Evolutionary conservation across 2,329 filamentous ascomycete species (phyloP).

Genomic region (Setomelanomma holmii): DNA sequence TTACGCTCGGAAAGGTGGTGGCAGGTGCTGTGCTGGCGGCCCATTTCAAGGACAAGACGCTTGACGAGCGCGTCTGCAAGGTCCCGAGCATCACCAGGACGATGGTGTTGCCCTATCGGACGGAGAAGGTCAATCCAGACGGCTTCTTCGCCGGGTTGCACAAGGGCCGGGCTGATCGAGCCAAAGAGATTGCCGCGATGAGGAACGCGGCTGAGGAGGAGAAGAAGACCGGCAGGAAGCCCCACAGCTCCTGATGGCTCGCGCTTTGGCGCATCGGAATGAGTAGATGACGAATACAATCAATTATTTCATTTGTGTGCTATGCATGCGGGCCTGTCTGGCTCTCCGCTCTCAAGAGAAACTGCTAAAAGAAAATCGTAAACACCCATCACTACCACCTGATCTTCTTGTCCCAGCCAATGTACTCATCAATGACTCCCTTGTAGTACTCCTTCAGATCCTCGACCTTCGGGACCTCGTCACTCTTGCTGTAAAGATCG

Average conservation of each 20-base stretch:
- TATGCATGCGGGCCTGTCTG: slow-evolving; percentile 17
- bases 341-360: slow-evolving; percentile 12
- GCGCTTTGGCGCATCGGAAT: not conserved
- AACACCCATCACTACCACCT: slow-evolving; percentile 64
- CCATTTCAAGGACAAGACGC: too few relatives aligned
- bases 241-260: not conserved
- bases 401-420: slow-evolving; percentile 68
- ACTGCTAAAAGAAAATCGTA: slow-evolving; percentile 10
- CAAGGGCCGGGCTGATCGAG: not conserved
- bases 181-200: not conserved
- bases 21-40: not conserved
- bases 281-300: not conserved
- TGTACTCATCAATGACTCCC: slow-evolving; percentile 77
- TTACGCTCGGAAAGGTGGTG: not conserved
- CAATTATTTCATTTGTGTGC: not conserved
- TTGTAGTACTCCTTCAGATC: slow-evolving; percentile 81
- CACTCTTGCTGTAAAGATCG: slow-evolving; percentile 90
- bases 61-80: not conserved
- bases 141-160: not conserved
- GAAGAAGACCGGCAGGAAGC: not conserved
- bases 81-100: not conserved
- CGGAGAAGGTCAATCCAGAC: not conserved
- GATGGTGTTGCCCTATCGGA: not conserved
- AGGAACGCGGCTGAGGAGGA: not conserved
- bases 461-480: slow-evolving; percentile 77